phyloP scores from a whole-genome alignment of 2,329 filamentous ascomycete species.

The Aureobasidium sp. region DNA sequence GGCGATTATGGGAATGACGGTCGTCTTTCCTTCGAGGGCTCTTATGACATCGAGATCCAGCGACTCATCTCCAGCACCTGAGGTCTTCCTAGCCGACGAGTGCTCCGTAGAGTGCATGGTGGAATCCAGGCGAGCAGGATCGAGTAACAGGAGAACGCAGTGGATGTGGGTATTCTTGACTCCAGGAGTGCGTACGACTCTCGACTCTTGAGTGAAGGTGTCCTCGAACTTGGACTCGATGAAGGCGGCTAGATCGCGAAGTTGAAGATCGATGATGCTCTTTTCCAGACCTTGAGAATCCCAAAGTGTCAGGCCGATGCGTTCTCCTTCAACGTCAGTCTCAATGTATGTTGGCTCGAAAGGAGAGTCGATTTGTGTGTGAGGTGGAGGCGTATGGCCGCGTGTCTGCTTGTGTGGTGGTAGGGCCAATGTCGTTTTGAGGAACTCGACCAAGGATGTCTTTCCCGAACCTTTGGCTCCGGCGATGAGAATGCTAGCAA shows the following conservation, averaged over 20 bases:
- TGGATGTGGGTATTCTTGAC: conserved; percentile 96
- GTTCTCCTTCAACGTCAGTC: conserved; percentile 86
- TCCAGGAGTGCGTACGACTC: conserved; percentile 86
- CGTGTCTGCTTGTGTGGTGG: conserved; percentile 63
- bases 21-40: conserved; percentile 84
- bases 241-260: conserved; percentile 85
- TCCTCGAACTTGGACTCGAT: conserved; percentile 98
- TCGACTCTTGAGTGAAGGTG: conserved; percentile 95
- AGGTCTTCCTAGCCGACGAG: conserved; percentile 1
- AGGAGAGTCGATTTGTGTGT: conserved; percentile 28
- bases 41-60: conserved; percentile 86
- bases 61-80: conserved; percentile 60
- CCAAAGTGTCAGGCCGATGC: conserved; percentile 89
- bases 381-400: conserved; percentile 12
- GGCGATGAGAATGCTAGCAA: conserved; percentile 71
- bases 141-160: conserved; percentile 84
- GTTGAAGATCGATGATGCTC: conserved; percentile 86
- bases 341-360: conserved; percentile 88
- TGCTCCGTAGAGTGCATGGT: conserved; percentile 51
- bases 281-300: conserved; percentile 93
- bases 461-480: conserved; percentile 85
- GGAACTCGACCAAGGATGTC: conserved; percentile 92
- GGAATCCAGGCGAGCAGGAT: conserved; percentile 74
- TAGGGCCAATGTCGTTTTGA: conserved; percentile 75
- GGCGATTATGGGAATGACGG: conserved; percentile 87